These are phyloP conservation scores for Furcasterigmium sp. DNA, from an alignment of 2,329 filamentous ascomycete genomes.

Conservation along the genomic window DNA sequence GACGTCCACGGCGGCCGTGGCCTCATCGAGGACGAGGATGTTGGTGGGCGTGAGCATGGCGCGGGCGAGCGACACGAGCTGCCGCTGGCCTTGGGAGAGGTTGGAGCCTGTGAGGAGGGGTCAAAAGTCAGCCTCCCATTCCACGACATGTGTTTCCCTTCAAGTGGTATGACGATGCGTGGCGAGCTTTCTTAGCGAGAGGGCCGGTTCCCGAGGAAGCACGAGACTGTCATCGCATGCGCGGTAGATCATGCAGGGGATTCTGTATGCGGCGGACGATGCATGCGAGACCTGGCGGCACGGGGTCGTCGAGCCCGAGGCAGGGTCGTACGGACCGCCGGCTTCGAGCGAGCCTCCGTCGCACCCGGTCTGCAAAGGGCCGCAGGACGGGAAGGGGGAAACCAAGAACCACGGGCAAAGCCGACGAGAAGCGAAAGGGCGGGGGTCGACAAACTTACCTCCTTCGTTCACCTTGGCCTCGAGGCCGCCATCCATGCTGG, in stretches of 20 bases:
- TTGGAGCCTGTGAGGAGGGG: constrained; percentile 65
- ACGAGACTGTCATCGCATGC: constrained; percentile 26
- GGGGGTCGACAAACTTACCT: constrained; percentile 53
- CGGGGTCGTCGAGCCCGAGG: neutral
- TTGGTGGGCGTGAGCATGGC: constrained; percentile 94
- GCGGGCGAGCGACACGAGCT: constrained; percentile 88
- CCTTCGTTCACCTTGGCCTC: constrained; percentile 92
- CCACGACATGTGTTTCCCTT: too few species aligned
- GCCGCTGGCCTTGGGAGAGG: constrained; percentile 88
- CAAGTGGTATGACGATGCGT: neutral
- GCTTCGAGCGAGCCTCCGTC: neutral
- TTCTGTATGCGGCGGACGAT: constrained; percentile 13
- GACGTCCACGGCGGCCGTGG: constrained; percentile 72
- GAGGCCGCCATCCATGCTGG: constrained; percentile 80
- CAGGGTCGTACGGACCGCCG: too few species aligned
- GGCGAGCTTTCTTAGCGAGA: neutral
- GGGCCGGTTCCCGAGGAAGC: constrained; percentile 13
- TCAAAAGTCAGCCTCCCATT: constrained; percentile 14
- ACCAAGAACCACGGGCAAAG: constrained; percentile 6
- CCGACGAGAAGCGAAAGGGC: constrained; percentile 20
- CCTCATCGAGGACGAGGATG: constrained; percentile 94
- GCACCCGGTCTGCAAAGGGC: constrained; percentile 16
- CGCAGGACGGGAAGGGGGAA: constrained; percentile 14
- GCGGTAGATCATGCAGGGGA: constrained; percentile 27
- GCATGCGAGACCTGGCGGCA: constrained; percentile 8